These are phyloP conservation scores for Rutstroemia sp. DNA, from an alignment of 2,329 filamentous ascomycete genomes.

Conservation along the genomic window DNA sequence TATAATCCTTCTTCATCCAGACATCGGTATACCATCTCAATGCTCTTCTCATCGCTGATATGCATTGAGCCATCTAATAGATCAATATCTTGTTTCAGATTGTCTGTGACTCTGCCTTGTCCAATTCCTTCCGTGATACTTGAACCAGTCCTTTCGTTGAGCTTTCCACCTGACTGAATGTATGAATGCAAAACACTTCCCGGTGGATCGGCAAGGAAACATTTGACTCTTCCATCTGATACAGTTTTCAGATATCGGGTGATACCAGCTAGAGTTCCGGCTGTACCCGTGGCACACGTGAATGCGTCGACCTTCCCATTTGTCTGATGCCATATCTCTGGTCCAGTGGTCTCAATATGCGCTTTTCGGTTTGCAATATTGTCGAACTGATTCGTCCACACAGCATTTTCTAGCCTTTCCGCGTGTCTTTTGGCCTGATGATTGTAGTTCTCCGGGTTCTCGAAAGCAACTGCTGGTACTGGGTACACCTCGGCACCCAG, in stretches of 20 bases:
- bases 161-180: conserved; percentile 74
- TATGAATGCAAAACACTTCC: conserved; percentile 92
- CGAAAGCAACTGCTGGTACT: conserved; percentile 90
- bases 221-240: conserved; percentile 71
- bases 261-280: conserved; percentile 80
- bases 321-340: conserved; percentile 96
- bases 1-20: conserved; percentile 95
- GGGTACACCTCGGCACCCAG: conserved; percentile 94
- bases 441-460: conserved; percentile 96
- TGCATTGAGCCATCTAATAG: conserved; percentile 77
- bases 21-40: conserved; percentile 96
- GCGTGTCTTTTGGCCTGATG: conserved; percentile 89
- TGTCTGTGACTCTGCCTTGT: conserved; percentile 94
- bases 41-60: conserved; percentile 87
- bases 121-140: conserved; percentile 98
- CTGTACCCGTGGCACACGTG: conserved; percentile 90
- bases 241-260: conserved; percentile 84
- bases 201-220: conserved; percentile 87
- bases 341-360: conserved; percentile 93
- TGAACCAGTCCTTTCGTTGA: conserved; percentile 73
- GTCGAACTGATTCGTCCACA: conserved; percentile 99
- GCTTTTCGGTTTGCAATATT: conserved; percentile 90
- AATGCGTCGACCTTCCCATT: conserved; percentile 82
- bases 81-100: conserved; percentile 76
- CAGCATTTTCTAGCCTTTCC: conserved; percentile 76